Evolutionary conservation across 257 asterid species (phyloP), one percentile per base, ranked within the genome.

Genomic region (Scutellaria barbata): DNA sequence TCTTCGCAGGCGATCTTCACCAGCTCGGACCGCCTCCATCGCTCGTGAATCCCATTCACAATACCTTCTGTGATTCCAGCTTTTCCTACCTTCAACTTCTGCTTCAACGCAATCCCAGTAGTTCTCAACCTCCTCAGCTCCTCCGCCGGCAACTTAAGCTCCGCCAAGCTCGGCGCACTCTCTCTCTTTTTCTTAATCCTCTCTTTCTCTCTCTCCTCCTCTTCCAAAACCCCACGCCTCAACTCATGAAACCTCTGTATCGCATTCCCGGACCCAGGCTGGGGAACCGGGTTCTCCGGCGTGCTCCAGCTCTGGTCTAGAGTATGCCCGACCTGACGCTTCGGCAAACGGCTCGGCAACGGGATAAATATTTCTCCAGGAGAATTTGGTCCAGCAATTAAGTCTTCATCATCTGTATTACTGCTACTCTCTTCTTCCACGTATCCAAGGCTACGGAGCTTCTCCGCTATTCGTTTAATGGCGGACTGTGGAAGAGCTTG

Each of bases 41-140:
- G 80, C 78, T 95, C 99, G 59, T 95, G 99, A 82, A 95, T 89
- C 77, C 97, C 97, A 48, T 95, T 92, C 76, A 95, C 96, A 79
- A 92, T 85, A 72, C 99, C 99, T 81, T 95, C 99, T 1, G 98
- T 95, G 47, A 95, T 89, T 71, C 98, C 99, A 13, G 96, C 83
- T 73, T 87, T 95, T 14, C 99, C 99, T 2, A 89, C 72, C 81
- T 88, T 92, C 83, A 95, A 57, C 84, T 84, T 89, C 84, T 84
- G 82, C 86, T 66, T 81, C 85, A 92, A 65, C 10, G 69, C 88
- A 80, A 92, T 82, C 20, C 98, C 99, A 40, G 63, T 10, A 25
- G 69, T 84, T 79, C 83, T 86, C 83, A 92, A 76, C 85, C 98
- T 76, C 89, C 82, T 80, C 60, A 95, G 72, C 86, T 95, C 97